Percentiles rank a stretch among this genome's conserved stretches.
Conservation (phyloP, 768 basidiomycete genomes). For the Hebeloma cylindrosporum region DNA sequence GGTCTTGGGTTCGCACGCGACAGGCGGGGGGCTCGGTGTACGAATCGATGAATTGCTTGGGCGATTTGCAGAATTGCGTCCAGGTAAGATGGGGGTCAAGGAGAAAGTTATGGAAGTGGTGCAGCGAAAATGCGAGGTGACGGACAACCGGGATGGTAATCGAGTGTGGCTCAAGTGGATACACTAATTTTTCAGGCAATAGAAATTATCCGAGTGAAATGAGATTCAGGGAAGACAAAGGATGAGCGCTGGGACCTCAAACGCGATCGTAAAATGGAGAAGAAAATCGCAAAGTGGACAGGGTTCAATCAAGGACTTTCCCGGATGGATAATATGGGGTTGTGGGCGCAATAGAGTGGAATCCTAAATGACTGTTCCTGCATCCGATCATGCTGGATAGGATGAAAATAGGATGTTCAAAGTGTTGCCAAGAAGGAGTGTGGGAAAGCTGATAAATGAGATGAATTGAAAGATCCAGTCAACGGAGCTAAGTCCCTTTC, state of each 20-base stretch:
- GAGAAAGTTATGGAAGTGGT: conserved; percentile 82
- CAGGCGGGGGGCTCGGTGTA: conserved; percentile 60
- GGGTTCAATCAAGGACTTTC: conserved; percentile 11
- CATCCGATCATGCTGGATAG: conserved; percentile 10
- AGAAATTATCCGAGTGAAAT: conserved; percentile 14
- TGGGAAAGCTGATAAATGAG: no score
- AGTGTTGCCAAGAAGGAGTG: not conserved
- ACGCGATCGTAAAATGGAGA: conserved; percentile 18
- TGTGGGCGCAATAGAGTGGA: conserved; percentile 21
- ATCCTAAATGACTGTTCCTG: conserved; percentile 17
- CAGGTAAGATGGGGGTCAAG: conserved; percentile 59
- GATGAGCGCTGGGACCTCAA: conserved; percentile 13
- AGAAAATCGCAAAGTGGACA: conserved; percentile 12
- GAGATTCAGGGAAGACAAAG: conserved; percentile 15
- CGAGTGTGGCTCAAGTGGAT: conserved; percentile 63
- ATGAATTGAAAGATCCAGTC: conserved; percentile 33
- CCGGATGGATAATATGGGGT: conserved; percentile 11
- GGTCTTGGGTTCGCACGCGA: conserved; percentile 63
- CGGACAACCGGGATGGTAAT: conserved; percentile 60
- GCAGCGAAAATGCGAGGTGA: conserved; percentile 60
- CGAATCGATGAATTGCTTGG: conserved; percentile 63
- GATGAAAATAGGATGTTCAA: not conserved
- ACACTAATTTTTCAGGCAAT: conserved; percentile 14
- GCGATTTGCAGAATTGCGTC: conserved; percentile 48
- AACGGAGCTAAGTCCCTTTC: conserved; percentile 24